A percentile compares a stretch with the other conserved stretches of the same genome.
phyloP scores from a whole-genome alignment of 2,329 filamentous ascomycete genomes.

The Aquanectria penicillioides region DNA sequence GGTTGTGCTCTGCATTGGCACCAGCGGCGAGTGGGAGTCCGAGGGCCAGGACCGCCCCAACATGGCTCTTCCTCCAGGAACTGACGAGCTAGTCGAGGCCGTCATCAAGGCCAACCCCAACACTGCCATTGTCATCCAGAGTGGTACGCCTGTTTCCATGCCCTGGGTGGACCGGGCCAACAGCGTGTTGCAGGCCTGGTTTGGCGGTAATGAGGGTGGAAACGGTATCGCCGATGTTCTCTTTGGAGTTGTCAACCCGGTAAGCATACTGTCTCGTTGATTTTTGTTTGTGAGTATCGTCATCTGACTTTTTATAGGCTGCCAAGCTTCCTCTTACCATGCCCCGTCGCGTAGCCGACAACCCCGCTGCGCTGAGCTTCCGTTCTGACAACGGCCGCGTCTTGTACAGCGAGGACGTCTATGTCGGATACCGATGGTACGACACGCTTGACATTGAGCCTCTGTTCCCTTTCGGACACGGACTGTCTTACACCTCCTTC shows the following conservation, averaged over 20 bases:
- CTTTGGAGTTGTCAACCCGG: slow-evolving; percentile 28
- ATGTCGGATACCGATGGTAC: slow-evolving; percentile 33
- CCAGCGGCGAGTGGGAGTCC: slow-evolving; percentile 29
- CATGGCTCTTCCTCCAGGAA: slow-evolving; percentile 27
- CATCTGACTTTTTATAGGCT: no score
- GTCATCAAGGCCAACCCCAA: slow-evolving; percentile 27
- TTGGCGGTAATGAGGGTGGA: slow-evolving; percentile 30
- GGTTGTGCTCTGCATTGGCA: slow-evolving; percentile 28
- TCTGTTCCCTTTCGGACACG: slow-evolving; percentile 30
- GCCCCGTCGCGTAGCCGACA: slow-evolving; percentile 26
- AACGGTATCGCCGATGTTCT: slow-evolving; percentile 33
- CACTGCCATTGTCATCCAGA: slow-evolving; percentile 26
- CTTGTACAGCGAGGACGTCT: slow-evolving; percentile 29
- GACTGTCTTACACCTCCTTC: slow-evolving; percentile 29
- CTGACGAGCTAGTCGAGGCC: slow-evolving; percentile 25
- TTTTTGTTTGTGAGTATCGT: no score
- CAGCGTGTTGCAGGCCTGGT: slow-evolving; percentile 28
- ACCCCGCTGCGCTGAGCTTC: slow-evolving; percentile 28
- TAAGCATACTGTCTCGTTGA: slow-evolving; percentile 1
- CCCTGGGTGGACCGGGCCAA: slow-evolving; percentile 26
- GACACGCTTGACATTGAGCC: slow-evolving; percentile 26
- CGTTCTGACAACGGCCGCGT: slow-evolving; percentile 27
- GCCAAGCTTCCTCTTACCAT: slow-evolving; percentile 31
- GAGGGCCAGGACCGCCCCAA: slow-evolving; percentile 27
- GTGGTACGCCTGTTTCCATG: slow-evolving; percentile 30